These are phyloP conservation scores for Neurospora intermedia DNA, from an alignment of 495 filamentous ascomycete species.

Conservation along the genomic window DNA sequence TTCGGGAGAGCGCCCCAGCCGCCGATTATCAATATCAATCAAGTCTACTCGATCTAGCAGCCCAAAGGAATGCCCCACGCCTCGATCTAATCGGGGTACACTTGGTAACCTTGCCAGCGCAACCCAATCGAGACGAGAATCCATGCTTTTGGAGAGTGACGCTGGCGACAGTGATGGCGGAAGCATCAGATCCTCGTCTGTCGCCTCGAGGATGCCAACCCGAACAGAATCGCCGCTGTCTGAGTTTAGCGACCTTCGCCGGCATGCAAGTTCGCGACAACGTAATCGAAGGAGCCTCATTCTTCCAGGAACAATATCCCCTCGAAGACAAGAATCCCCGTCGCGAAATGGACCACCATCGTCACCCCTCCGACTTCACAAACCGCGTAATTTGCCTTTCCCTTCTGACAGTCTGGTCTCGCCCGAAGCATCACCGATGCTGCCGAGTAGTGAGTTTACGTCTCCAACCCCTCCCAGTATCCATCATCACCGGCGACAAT, in stretches of 20 bases:
- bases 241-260: constrained; percentile 59
- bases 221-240: constrained; percentile 87
- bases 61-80: constrained; percentile 83
- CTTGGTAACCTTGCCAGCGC: constrained; percentile 48
- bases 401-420: constrained; percentile 67
- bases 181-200: constrained; percentile 72
- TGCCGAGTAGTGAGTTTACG: constrained; percentile 67
- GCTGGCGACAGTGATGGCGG: constrained; percentile 65
- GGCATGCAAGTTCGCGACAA: constrained; percentile 59
- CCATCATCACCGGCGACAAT: constrained; percentile 82
- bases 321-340: constrained; percentile 78
- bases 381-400: constrained; percentile 64
- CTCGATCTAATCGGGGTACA: constrained; percentile 69
- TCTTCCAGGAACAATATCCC: constrained; percentile 61
- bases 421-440: constrained; percentile 78
- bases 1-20: constrained; percentile 26
- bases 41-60: constrained; percentile 71
- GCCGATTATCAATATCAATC: constrained; percentile 31
- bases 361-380: constrained; percentile 78
- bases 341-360: constrained; percentile 61
- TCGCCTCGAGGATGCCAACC: constrained; percentile 49
- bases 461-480: constrained; percentile 48
- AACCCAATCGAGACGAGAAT: constrained; percentile 55
- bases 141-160: constrained; percentile 70
- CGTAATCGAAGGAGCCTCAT: constrained; percentile 76